Evolutionary conservation across 305 asterid genomes (phyloP).

Genomic region (Salvia sclarea): DNA sequence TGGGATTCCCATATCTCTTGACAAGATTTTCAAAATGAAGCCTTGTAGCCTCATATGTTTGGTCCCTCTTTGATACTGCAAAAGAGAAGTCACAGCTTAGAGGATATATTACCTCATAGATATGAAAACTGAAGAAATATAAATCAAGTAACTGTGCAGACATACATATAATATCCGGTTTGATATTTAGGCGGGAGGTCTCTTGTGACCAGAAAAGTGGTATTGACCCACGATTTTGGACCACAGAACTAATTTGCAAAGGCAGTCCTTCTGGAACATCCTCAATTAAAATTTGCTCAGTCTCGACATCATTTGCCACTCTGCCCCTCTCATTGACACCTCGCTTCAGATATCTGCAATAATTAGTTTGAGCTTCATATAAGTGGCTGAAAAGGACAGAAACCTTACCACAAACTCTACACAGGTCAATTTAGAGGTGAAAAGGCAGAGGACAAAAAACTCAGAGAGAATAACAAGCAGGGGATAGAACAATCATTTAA

Average conservation of each 20-base stretch:
- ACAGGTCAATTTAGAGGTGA: neutral
- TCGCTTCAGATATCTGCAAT: conserved; percentile 82
- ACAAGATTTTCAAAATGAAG: conserved; percentile 91
- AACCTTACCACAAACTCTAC: conserved; percentile 10
- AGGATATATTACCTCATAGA: conserved; percentile 4
- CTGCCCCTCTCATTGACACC: conserved; percentile 90
- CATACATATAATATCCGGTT: conserved; percentile 93
- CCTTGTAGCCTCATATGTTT: conserved; percentile 85
- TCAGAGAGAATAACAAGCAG: neutral
- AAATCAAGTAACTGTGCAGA: conserved; percentile 27
- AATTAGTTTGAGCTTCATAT: conserved; percentile 25
- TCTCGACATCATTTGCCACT: conserved; percentile 98
- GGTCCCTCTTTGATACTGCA: conserved; percentile 90
- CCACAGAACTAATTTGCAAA: conserved; percentile 80
- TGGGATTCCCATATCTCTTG: conserved; percentile 93
- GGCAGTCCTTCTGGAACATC: conserved; percentile 71
- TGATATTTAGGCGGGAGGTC: conserved; percentile 84
- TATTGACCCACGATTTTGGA: conserved; percentile 96
- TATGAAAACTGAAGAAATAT: neutral
- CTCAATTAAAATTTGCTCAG: conserved; percentile 84
- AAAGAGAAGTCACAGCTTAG: conserved; percentile 31
- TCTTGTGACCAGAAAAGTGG: conserved; percentile 99
- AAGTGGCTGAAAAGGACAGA: conserved; percentile 5
- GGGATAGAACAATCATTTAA: conserved; percentile 2
- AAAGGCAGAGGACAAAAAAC: neutral